Evolutionary conservation across 257 asterid genomes (phyloP), one percentile per base, ranked within the genome.

Genomic region (Voacanga thouarsii): DNA sequence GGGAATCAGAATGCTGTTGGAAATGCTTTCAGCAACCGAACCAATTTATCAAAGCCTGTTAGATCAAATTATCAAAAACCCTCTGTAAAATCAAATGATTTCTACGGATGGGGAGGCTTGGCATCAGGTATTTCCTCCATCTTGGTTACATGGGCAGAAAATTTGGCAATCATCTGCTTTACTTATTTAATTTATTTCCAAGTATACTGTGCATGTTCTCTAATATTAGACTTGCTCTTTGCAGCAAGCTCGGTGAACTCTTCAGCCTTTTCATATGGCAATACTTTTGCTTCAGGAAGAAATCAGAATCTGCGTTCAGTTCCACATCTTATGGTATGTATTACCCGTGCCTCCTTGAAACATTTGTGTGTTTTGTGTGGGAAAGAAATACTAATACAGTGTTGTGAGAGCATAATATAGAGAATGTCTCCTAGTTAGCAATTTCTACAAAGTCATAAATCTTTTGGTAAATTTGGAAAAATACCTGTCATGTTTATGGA

Each of bases 71-170:
- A 81, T 41, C 82, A 64, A 24, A 60, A 68, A 24, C 75, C 86
- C 5, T 77, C 78, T 39, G 14, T 45, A 45, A 86, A 86, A 77
- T 79, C 78, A 8, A 77, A 24, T 73, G 87, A 79, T 71, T 77
- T 72, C 80, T 86, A 81, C 51, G 82, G 85, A 69, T 79, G 84
- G 81, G 89, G 87, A 76, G 78, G 82, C 64, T 28, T 83, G 39
- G 79, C 83, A 49, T 74, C 87, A 83, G 87, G 89, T 86, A 76
- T 44, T 64, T 39, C 75, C 56, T 30, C 18, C 33, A 1, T 30
- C 39, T 39, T 19, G n/a, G 49, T 50, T 49, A 47, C 47, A 44
- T 56, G 61, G 63, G 75, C 37, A 24, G 41, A 53, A 19, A 39
- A 39, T 51, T 71, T 65, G 19, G 33, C 16, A 19, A 26, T 18